A percentile compares a stretch with the other conserved stretches of the same genome.
Conservation (phyloP, 2,329 filamentous ascomycete species). For the Cladosporium halotolerans region DNA sequence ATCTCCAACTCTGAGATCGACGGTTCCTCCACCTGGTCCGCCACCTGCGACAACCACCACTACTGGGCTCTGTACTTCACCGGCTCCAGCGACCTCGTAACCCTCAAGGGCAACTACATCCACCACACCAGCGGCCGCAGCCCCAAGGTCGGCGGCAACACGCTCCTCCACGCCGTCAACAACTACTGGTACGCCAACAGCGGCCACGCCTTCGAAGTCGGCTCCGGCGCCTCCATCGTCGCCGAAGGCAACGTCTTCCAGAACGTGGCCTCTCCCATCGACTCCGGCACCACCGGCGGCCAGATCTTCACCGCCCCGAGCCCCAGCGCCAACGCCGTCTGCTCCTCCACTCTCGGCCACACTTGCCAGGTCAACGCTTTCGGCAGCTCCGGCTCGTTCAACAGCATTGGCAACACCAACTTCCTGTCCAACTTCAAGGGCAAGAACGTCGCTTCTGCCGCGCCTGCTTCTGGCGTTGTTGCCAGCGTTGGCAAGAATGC, state of each 20-base stretch:
- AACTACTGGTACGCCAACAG: slow-evolving; percentile 50
- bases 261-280: slow-evolving; percentile 42
- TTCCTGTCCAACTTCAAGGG: slow-evolving; percentile 48
- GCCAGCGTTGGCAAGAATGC: slow-evolving; percentile 36
- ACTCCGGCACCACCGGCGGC: slow-evolving; percentile 29
- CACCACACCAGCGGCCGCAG: slow-evolving; percentile 50
- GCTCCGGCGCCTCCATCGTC: slow-evolving; percentile 36
- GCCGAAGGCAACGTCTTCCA: slow-evolving; percentile 55
- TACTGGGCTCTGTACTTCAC: slow-evolving; percentile 55
- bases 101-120: slow-evolving; percentile 54
- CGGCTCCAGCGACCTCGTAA: slow-evolving; percentile 47
- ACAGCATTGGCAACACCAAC: slow-evolving; percentile 32
- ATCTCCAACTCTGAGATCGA: slow-evolving; percentile 55
- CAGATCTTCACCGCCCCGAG: slow-evolving; percentile 35
- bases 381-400: slow-evolving; percentile 15
- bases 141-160: slow-evolving; percentile 50
- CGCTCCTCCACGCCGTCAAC: slow-evolving; percentile 53
- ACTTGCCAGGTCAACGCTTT: slow-evolving; percentile 44
- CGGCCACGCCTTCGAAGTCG: slow-evolving; percentile 50
- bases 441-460: slow-evolving; percentile 47
- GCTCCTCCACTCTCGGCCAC: slow-evolving; percentile 40
- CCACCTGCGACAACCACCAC: slow-evolving; percentile 52
- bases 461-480: slow-evolving; percentile 26
- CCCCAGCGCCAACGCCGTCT: slow-evolving; percentile 17
- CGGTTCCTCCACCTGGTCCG: slow-evolving; percentile 47